phyloP scores from a whole-genome alignment of 2,329 filamentous ascomycete genomes.

The Myriosclerotinia curreyana region DNA sequence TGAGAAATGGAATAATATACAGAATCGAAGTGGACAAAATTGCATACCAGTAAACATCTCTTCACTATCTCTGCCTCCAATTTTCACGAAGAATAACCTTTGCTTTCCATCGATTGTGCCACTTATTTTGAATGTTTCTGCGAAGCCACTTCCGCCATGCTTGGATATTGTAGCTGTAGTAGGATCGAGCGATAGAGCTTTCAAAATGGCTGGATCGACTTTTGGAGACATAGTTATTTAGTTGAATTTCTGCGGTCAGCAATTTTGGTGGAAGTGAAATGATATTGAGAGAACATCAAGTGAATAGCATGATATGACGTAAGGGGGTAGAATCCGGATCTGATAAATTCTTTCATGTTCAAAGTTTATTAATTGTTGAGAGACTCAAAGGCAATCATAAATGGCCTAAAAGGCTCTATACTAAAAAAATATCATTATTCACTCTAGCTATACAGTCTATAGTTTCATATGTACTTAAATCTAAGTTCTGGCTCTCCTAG shows the following conservation, averaged over 20 bases:
- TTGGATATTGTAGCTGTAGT: constrained; percentile 53
- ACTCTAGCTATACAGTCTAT: not conserved
- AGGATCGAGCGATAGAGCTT: constrained; percentile 54
- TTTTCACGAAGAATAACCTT: constrained; percentile 69
- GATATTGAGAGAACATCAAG: not conserved
- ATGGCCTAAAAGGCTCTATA: not conserved
- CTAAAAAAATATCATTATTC: not conserved
- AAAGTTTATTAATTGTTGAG: not conserved
- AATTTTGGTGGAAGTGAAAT: not conserved
- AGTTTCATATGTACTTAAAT: constrained; percentile 2
- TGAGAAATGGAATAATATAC: not conserved
- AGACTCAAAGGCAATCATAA: not conserved
- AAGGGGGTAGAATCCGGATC: not conserved
- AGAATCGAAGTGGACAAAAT: constrained; percentile 12
- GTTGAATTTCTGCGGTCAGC: not conserved
- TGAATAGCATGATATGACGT: constrained; percentile 16
- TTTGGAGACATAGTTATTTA: constrained; percentile 43
- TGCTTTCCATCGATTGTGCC: constrained; percentile 38
- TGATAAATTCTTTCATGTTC: not conserved
- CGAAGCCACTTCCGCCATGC: constrained; percentile 65
- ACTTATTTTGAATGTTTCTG: constrained; percentile 62
- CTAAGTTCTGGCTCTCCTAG: constrained; percentile 56
- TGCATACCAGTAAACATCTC: constrained; percentile 66
- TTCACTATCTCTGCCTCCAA: constrained; percentile 55
- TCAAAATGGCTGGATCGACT: constrained; percentile 61